Conservation (phyloP, 768 basidiomycete genomes). For the Omphalotus guepiniiformis region DNA sequence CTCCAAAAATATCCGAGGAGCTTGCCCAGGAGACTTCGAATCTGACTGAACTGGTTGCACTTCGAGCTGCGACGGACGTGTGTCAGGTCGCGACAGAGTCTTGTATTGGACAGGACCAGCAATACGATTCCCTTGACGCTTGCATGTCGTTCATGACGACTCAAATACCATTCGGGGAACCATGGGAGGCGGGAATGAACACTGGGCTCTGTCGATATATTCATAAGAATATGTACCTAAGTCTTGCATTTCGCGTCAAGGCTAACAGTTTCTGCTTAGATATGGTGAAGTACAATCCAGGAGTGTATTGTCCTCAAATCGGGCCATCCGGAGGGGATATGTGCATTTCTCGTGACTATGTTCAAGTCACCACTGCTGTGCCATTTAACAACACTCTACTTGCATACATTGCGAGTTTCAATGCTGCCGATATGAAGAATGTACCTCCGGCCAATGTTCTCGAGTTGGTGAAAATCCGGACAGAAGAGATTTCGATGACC, state of each 20-base stretch:
- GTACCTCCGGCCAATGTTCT: neutral
- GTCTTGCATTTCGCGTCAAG: no score
- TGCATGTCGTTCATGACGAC: constrained; percentile 1
- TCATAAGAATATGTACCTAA: neutral
- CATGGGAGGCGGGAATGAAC: constrained; percentile 10
- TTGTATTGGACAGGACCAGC: constrained; percentile 6
- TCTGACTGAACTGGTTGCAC: neutral
- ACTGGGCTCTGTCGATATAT: constrained; percentile 6
- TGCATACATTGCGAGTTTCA: constrained; percentile 5
- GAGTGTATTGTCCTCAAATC: constrained; percentile 11
- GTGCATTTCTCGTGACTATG: constrained; percentile 9
- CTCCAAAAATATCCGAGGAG: constrained; percentile 6
- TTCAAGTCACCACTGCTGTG: neutral
- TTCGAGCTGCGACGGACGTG: constrained; percentile 6
- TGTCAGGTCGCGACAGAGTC: constrained; percentile 5
- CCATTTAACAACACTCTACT: constrained; percentile 3
- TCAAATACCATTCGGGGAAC: constrained; percentile 4
- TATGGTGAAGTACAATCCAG: constrained; percentile 9
- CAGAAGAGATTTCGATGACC: constrained; percentile 1
- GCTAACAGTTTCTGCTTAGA: neutral
- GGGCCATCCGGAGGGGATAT: constrained; percentile 11
- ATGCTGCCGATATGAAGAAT: constrained; percentile 2
- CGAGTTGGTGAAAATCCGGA: neutral
- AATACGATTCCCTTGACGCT: constrained; percentile 7
- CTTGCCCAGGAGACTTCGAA: constrained; percentile 3